Percentiles rank a stretch among this genome's conserved stretches.
Conservation (phyloP, 768 basidiomycete species). For the Infundibulicybe gibba region DNA sequence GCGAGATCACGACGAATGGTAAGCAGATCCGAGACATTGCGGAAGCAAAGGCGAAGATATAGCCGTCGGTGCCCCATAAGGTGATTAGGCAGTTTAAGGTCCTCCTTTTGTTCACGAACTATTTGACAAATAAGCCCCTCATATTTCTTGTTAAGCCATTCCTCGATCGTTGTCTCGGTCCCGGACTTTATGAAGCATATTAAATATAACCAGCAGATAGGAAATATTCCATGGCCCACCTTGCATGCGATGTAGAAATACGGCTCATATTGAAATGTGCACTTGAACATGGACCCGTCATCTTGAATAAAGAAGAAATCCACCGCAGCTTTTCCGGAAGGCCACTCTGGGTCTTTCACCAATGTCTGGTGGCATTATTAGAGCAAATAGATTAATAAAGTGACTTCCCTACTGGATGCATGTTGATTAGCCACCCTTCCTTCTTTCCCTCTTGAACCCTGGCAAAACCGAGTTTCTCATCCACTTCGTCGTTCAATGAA, state of each 20-base stretch:
- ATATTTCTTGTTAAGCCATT: conserved; percentile 92
- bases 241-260: conserved; percentile 94
- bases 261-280: conserved; percentile 88
- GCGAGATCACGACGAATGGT: conserved; percentile 83
- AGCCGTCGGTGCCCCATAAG: conserved; percentile 91
- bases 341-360: conserved; percentile 80
- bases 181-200: conserved; percentile 50
- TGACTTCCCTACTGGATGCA: conserved; percentile 79
- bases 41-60: conserved; percentile 85
- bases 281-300: conserved; percentile 95
- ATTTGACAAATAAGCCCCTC: conserved; percentile 84
- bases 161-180: conserved; percentile 86
- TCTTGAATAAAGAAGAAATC: conserved; percentile 98
- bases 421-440: conserved; percentile 96
- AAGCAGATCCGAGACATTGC: conserved; percentile 91
- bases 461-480: conserved; percentile 89
- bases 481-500: conserved; percentile 76
- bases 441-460: conserved; percentile 76
- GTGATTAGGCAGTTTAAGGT: conserved; percentile 93
- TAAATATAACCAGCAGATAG: background rate
- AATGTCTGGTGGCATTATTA: conserved; percentile 53
- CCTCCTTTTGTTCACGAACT: conserved; percentile 83
- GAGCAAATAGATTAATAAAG: background rate
- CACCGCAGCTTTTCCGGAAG: conserved; percentile 84
- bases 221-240: conserved; percentile 37